phyloP scores from a whole-genome alignment of 345 rosid species.

The Angophora floribunda region DNA sequence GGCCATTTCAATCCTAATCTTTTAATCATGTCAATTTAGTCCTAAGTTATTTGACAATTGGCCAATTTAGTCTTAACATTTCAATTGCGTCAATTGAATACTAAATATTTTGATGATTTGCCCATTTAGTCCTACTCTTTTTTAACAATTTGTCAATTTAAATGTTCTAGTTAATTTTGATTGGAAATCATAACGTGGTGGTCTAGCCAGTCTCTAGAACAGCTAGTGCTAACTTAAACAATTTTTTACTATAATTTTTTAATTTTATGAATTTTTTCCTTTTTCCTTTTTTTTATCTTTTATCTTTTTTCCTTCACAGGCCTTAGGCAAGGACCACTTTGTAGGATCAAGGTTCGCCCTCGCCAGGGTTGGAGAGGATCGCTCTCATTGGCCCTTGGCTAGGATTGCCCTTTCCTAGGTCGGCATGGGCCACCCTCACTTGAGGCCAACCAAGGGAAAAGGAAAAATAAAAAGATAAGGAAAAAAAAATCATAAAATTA shows the following conservation, averaged over 20 bases:
- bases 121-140: neutral
- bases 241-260: too few species aligned
- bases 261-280: too few species aligned
- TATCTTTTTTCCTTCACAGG: accelerated
- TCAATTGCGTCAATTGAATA: too few species aligned
- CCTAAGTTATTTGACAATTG: too few species aligned
- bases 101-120: neutral
- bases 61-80: too few species aligned
- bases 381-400: accelerated
- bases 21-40: too few species aligned
- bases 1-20: accelerated
- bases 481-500: too few species aligned
- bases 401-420: too few species aligned
- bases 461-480: too few species aligned
- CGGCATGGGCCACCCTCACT: accelerated
- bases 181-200: accelerated
- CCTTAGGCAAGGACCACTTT: neutral
- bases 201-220: neutral
- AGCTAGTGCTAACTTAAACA: accelerated
- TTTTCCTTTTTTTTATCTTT: neutral
- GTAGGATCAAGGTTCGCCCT: neutral
- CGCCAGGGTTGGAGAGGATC: neutral
- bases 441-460: accelerated
- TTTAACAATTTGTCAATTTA: too few species aligned
- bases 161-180: too few species aligned